Base-by-base conservation (phyloP, 2,329 filamentous ascomycete genomes). In the Aureobasidium sp. region DNA sequence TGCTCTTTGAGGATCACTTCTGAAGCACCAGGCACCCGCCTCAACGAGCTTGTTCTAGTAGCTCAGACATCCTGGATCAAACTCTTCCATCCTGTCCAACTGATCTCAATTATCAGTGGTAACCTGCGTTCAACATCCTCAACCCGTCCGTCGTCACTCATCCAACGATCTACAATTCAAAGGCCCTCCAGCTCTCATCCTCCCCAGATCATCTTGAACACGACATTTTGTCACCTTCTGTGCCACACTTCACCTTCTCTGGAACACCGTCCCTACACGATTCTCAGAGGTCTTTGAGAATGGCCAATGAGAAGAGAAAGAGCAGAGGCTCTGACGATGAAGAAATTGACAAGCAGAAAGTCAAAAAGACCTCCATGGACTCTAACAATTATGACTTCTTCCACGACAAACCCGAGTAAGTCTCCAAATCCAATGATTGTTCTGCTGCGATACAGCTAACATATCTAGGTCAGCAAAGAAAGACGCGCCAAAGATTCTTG, bases 371-470 rank as follows among this genome's bases (percentile, higher is more conserved):
- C 13, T 17, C 37, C 4, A 39, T 15, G 7, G 10, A 17, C 7
- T 20, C 20, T 10, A 2, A 23, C 2, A 10, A 15, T 15, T 32
- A 60, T 17, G 47, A 60, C 12, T 60, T 60, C 12, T 51, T 60
- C 27, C 57, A 50, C 17, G 47, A 60, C 27, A 51, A 50, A 17
- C 46, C 57, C 10, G 46, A 51, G 57, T 60, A 41, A 17, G 46
- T 59, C 5, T 23, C 13, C 32, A 39, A 10, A 4, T n/a, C 17
- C 12, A 34, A 34, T 27, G 10, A 17, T 10, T 6, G 32, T 5
- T 23, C 20, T n/a, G n/a, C 15, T 20, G 17, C 20, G 5, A 3
- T 8, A 41, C 13, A n/a, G 10, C 32, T 59, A 27, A 59, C 47
- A 12, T 3, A 1, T 15, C 27, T 26, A 52, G 57, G 13, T 29